Evolutionary conservation across 2,329 filamentous ascomycete genomes (phyloP), one percentile per base, ranked within the genome.

Genomic region (Aspergillus intermedius): DNA sequence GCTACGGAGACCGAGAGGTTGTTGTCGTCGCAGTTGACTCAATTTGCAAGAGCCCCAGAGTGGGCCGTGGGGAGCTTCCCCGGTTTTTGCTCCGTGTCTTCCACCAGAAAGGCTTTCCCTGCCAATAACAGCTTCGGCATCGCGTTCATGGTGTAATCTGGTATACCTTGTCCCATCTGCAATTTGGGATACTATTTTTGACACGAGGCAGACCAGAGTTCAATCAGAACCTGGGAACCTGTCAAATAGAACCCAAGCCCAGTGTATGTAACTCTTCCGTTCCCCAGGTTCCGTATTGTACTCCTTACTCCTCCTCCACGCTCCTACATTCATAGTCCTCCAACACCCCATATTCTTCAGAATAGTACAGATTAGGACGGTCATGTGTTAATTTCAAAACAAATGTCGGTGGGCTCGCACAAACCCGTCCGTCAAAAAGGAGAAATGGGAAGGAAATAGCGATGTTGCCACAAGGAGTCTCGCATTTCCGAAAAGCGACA

Each of bases 41-140:
- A 17, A 10, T 15, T 13, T n/a, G 35, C 13, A 32, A 39, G 28
- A 48, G 30, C 30, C n/a, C 34, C 34, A 37, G 34, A 37, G 34
- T 19, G n/a, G 34, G 3, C n/a, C 7, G 17, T 21, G 17, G 17
- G 19, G 17, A 40, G 37, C 37, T 40, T 40, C 15, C 37, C 37
- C 37, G 15, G 37, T 12, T 40, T 40, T 21, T 40, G 37, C 17
- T 40, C 37, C 37, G 17, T 40, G 37, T 5, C 17, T 21, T 40
- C 15, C 37, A 40, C n/a, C 42, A 13, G 42, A 34, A 17, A 22
- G 17, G n/a, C n/a, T 25, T 32, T 32, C 23, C 25, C 42, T 34
- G 17, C 42, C 42, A 44, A 44, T 44, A n/a, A 44, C 42, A 21
- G 42, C 15, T 25, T 32, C 42, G 42, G 42, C 42, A 44, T 44